These are phyloP conservation scores for Grifola frondosa DNA, from an alignment of 1,284 basidiomycete genomes.

Conservation along the genomic window DNA sequence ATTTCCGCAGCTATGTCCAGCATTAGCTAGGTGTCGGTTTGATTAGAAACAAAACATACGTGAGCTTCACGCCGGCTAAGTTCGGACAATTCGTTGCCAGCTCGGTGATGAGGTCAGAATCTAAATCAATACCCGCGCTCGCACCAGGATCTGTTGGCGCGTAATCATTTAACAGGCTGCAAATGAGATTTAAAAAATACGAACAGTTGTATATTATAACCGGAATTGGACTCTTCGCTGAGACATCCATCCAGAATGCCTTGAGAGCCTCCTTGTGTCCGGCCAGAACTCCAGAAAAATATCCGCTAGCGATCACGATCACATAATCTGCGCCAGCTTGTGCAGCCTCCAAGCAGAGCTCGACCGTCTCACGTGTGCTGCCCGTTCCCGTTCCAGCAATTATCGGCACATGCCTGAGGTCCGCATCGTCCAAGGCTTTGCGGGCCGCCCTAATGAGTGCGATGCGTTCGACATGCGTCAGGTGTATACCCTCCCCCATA, in stretches of 20 bases:
- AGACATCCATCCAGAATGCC: slow-evolving; percentile 76
- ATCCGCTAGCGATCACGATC: slow-evolving; percentile 85
- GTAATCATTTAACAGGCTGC: no score
- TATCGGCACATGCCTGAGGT: slow-evolving; percentile 61
- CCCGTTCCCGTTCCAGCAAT: slow-evolving; percentile 83
- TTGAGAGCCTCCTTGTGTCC: slow-evolving; percentile 68
- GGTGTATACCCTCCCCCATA: slow-evolving; percentile 83
- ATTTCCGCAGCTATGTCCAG: slow-evolving; percentile 66
- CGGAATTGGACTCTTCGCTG: slow-evolving; percentile 79
- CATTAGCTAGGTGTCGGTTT: background rate
- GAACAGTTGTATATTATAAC: slow-evolving; percentile 90
- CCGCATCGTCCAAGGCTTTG: slow-evolving; percentile 67
- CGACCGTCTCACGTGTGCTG: slow-evolving; percentile 79
- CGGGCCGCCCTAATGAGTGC: slow-evolving; percentile 72
- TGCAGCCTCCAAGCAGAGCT: slow-evolving; percentile 73
- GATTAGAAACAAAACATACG: slow-evolving; percentile 45
- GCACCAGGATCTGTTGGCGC: slow-evolving; percentile 72
- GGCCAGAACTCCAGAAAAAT: slow-evolving; percentile 76
- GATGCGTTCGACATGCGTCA: slow-evolving; percentile 72
- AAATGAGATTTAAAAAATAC: no score
- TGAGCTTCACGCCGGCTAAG: slow-evolving; percentile 81
- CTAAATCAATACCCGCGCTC: slow-evolving; percentile 77
- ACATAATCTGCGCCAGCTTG: slow-evolving; percentile 80
- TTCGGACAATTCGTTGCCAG: slow-evolving; percentile 72
- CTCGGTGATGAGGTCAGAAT: slow-evolving; percentile 79